Conservation (phyloP, 1,284 basidiomycete species). For the Marasmius fiardii region DNA sequence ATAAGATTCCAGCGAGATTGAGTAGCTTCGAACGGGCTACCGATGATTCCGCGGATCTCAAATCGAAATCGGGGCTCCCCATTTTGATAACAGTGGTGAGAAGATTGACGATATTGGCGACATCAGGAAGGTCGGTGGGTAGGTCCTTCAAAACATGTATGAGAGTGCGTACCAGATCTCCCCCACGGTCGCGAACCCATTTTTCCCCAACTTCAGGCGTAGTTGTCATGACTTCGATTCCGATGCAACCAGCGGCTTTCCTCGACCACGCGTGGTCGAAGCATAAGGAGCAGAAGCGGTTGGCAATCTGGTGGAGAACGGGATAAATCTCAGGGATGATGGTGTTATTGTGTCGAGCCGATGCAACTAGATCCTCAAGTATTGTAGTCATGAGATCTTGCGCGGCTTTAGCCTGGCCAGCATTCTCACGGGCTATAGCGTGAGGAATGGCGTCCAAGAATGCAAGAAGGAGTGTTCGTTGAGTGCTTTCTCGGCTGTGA, state of each 20-base stretch:
- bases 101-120: slow-evolving; percentile 78
- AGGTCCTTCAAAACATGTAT: slow-evolving; percentile 96
- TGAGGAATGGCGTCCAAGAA: slow-evolving; percentile 79
- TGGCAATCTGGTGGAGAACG: slow-evolving; percentile 76
- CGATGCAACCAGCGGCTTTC: slow-evolving; percentile 85
- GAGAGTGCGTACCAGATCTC: slow-evolving; percentile 89
- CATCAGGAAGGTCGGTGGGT: slow-evolving; percentile 87
- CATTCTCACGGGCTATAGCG: slow-evolving; percentile 63
- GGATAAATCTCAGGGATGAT: slow-evolving; percentile 53
- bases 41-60: slow-evolving; percentile 35
- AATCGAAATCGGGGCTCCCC: slow-evolving; percentile 55
- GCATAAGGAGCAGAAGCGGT: slow-evolving; percentile 80
- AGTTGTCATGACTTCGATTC: slow-evolving; percentile 76
- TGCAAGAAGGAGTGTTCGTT: slow-evolving; percentile 63
- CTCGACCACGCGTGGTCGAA: slow-evolving; percentile 86
- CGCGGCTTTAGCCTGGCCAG: slow-evolving; percentile 57
- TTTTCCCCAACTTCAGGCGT: slow-evolving; percentile 70
- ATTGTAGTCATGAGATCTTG: slow-evolving; percentile 59
- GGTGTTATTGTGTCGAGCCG: slow-evolving; percentile 45
- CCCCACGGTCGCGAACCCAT: slow-evolving; percentile 88
- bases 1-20: slow-evolving; percentile 81
- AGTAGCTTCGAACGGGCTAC: slow-evolving; percentile 51
- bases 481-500: slow-evolving; percentile 48
- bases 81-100: slow-evolving; percentile 76
- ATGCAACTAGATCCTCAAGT: slow-evolving; percentile 65